Conservation (phyloP, 306 rosid genomes). For the Corylus avellana region DNA sequence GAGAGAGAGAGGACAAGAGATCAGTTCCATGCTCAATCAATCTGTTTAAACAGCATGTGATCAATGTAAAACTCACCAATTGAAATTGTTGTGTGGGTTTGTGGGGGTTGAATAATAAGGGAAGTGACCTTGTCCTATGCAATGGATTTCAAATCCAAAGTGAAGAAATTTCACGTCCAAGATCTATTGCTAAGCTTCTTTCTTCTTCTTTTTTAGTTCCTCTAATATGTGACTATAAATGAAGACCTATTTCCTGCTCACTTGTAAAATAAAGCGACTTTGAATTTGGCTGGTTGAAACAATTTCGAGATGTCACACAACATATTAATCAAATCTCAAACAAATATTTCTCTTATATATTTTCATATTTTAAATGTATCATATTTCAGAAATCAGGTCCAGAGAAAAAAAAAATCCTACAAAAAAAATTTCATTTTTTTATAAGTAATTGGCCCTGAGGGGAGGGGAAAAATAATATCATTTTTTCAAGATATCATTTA, state of each 20-base stretch:
- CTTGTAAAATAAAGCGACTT: not conserved
- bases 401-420: not conserved
- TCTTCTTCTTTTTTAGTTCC: not conserved
- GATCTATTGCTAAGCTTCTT: not conserved
- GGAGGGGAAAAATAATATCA: no score
- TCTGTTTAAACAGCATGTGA: not conserved
- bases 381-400: not conserved
- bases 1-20: not conserved
- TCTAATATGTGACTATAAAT: not conserved
- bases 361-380: not conserved
- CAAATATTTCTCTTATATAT: not conserved
- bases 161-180: not conserved
- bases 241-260: not conserved
- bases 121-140: slow-evolving; percentile 2
- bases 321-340: not conserved
- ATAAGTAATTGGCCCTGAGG: no score
- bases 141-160: not conserved
- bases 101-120: not conserved
- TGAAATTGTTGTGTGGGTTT: not conserved
- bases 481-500: not conserved
- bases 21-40: not conserved
- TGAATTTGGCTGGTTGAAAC: not conserved
- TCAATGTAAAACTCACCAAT: not conserved
- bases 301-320: not conserved
- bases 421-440: not conserved